Evolutionary conservation across 2,329 filamentous ascomycete genomes (phyloP), one percentile per base, ranked within the genome.

Genomic region (Malbranchea zuffiana): DNA sequence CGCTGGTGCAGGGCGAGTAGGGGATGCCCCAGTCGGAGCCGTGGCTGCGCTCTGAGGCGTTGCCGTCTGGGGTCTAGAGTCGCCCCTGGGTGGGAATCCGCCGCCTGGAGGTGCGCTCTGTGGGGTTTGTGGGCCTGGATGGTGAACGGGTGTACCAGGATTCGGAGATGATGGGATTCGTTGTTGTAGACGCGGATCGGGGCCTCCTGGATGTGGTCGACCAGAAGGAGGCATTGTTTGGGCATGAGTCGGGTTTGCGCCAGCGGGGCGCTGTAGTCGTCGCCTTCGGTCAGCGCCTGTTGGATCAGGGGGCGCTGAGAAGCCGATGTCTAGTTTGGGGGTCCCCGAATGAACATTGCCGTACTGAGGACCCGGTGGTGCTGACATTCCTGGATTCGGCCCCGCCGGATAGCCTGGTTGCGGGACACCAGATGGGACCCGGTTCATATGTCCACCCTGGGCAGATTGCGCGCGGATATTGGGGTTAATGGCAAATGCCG

Each of bases 401-500:
- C 21, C 16, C 3, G 33, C 50, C 35, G 52, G 51, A 27, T 56
- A 55, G 44, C 59, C 58, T 24, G 51, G 52, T 49, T 57, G 54
- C 3, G 52, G 49, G 3, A 48, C 21, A 10, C 25, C 37, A 43
- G 50, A 20, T 52, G 53, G 6, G 54, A 55, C 10, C 51, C 46
- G 15, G 45, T 50, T 26, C 35, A 41, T 17, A 29, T 35, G 29
- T 5, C 29, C 45, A 34, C 11, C 28, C 35, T 18, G 45, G 41
- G 56, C 50, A 12, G 59, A 60, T 39, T 57, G 55, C n/a, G 61
- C 47, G 36, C 61, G 61, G 37, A 67, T 57, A 40, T 65, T 67
- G 10, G 64, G 64, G 37, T 67, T 67, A 44, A 66, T 63, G 7
- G 62, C 62, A 47, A 67, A 67, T 10, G 64, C 64, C 26, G 64